These are phyloP conservation scores for Candida adriatica DNA, from an alignment of 805 yeast genomes.

Conservation along the genomic window DNA sequence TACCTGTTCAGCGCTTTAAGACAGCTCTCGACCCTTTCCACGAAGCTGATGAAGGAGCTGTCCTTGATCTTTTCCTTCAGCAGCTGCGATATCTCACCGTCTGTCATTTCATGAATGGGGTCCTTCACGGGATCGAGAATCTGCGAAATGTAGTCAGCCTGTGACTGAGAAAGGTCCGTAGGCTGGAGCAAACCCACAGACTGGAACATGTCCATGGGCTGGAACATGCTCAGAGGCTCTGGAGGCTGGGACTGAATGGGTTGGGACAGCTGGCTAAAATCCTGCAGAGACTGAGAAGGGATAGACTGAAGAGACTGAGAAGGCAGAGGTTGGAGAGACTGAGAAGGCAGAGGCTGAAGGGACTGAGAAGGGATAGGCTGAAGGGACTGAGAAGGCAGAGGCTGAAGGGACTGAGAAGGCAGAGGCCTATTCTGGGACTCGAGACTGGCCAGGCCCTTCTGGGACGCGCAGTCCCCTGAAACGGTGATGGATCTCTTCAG, in stretches of 20 bases:
- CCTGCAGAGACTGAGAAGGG: background rate
- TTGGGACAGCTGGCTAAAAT: background rate
- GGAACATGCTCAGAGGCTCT: too few species aligned
- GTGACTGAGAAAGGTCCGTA: background rate
- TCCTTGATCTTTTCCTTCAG: constrained; percentile 20
- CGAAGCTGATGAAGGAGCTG: constrained; percentile 19
- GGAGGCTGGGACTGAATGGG: constrained; percentile 1
- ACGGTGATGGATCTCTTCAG: too few species aligned
- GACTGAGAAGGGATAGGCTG: constrained; percentile 1
- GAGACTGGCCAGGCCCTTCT: constrained; percentile 1
- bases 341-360: background rate
- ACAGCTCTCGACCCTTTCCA: constrained; percentile 17
- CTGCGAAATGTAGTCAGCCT: constrained; percentile 12
- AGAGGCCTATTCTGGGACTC: background rate
- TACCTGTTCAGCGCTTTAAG: constrained; percentile 12
- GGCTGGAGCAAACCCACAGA: background rate
- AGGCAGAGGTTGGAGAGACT: constrained; percentile 1
- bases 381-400: background rate
- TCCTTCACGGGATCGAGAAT: constrained; percentile 9
- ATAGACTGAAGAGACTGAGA: background rate
- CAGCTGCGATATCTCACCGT: constrained; percentile 13
- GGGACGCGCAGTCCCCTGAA: too few species aligned
- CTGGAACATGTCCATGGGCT: background rate
- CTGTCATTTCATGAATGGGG: constrained; percentile 10
- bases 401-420: background rate